Conservation (phyloP, 1,139 yeast genomes). For the Spencermartinsiella ligniputridi region DNA sequence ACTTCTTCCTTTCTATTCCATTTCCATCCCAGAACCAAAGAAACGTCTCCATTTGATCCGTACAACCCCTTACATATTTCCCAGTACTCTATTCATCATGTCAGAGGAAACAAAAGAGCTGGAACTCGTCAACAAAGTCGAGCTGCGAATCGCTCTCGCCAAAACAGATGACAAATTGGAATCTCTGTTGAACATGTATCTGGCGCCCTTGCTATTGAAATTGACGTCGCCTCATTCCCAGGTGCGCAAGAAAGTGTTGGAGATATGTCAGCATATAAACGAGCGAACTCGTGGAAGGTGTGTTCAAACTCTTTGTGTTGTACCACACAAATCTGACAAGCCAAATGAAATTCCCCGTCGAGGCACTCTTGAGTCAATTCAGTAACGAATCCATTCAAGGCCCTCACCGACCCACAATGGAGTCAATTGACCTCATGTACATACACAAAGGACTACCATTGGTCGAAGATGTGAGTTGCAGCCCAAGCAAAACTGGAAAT, state of each 20-base stretch:
- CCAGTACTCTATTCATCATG: no score
- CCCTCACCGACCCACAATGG: conserved; percentile 49
- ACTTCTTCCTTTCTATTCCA: no score
- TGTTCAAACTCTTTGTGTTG: conserved; percentile 8
- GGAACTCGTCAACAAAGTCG: conserved; percentile 48
- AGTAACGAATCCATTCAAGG: conserved; percentile 47
- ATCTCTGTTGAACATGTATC: conserved; percentile 53
- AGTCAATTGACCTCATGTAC: conserved; percentile 62
- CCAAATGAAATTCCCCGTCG: conserved; percentile 43
- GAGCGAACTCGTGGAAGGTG: conserved; percentile 58
- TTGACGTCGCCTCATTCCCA: conserved; percentile 64
- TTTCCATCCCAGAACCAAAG: no score
- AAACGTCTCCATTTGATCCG: no score
- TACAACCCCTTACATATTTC: no score
- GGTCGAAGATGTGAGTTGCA: background rate
- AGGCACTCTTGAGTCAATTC: conserved; percentile 59
- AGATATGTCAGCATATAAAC: conserved; percentile 60
- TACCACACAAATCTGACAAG: background rate
- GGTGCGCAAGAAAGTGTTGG: conserved; percentile 67
- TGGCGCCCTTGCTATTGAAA: conserved; percentile 76
- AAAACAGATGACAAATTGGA: conserved; percentile 63
- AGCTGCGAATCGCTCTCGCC: conserved; percentile 77
- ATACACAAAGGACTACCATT: conserved; percentile 36
- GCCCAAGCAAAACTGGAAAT: conserved; percentile 30
- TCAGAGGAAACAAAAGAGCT: conserved; percentile 25